These are phyloP conservation scores for Balamuthia mandrillaris DNA, from an alignment of 208 protist genomes.

Conservation along the genomic window DNA sequence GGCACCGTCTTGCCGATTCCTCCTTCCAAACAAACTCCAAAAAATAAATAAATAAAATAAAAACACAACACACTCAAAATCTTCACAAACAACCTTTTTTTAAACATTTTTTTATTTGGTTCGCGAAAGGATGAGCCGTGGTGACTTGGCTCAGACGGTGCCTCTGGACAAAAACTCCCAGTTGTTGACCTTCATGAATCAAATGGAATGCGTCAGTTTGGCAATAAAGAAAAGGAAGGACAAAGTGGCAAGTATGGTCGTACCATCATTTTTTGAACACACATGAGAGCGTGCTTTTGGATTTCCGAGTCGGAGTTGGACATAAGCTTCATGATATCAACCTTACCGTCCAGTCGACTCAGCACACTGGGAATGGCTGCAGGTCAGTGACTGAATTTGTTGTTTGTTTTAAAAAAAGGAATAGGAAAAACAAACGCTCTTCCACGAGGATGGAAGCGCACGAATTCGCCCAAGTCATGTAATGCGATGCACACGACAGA, in stretches of 20 bases:
- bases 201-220: background rate
- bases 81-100: too few species aligned
- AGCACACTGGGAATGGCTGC: slow-evolving; percentile 31
- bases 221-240: background rate
- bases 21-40: too few species aligned
- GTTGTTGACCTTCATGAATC: background rate
- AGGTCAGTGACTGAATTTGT: background rate
- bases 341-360: slow-evolving; percentile 58
- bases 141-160: background rate
- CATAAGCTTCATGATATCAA: slow-evolving; percentile 71
- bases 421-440: slow-evolving; percentile 27
- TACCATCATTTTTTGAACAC: slow-evolving; percentile 76
- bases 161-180: background rate
- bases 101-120: too few species aligned
- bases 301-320: slow-evolving; percentile 62
- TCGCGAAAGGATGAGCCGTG: too few species aligned
- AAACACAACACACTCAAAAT: too few species aligned
- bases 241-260: background rate
- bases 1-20: too few species aligned
- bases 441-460: slow-evolving; percentile 64
- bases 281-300: slow-evolving; percentile 72
- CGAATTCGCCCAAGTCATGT: slow-evolving; percentile 74
- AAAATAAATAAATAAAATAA: too few species aligned
- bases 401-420: background rate
- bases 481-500: slow-evolving; percentile 61